Conservation (phyloP, 2,329 filamentous ascomycete genomes). For the Rutstroemia sp. region DNA sequence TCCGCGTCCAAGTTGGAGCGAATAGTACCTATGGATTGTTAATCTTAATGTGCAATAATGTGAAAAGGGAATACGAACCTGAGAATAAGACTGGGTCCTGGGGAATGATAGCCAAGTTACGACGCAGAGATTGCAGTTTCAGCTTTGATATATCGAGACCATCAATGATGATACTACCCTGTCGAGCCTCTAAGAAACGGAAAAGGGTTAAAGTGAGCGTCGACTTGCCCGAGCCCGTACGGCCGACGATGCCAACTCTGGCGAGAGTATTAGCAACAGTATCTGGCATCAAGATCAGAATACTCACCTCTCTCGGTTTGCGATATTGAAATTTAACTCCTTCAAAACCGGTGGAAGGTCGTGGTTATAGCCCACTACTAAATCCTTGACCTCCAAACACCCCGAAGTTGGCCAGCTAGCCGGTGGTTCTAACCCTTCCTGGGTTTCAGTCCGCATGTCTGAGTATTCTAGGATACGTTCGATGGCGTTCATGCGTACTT, state of each 20-base stretch:
- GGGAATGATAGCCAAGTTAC: conserved; percentile 71
- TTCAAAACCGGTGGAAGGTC: conserved; percentile 66
- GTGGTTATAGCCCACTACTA: conserved; percentile 64
- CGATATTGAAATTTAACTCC: conserved; percentile 60
- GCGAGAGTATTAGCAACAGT: no score
- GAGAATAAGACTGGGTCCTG: conserved; percentile 79
- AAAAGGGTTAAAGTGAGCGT: conserved; percentile 69
- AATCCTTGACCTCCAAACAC: conserved; percentile 60
- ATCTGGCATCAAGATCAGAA: no score
- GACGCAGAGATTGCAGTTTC: conserved; percentile 61
- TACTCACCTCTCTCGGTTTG: conserved; percentile 47
- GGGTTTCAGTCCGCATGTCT: conserved; percentile 58
- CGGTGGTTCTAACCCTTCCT: conserved; percentile 53
- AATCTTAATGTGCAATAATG: no score
- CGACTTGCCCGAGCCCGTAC: conserved; percentile 73
- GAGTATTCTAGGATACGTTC: conserved; percentile 73
- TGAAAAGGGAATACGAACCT: conserved; percentile 26
- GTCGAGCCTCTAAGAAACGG: conserved; percentile 64
- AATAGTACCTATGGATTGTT: conserved; percentile 45
- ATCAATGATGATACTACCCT: conserved; percentile 63
- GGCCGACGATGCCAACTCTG: conserved; percentile 64
- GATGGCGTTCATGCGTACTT: conserved; percentile 69
- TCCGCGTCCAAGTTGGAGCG: conserved; percentile 74
- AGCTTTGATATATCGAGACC: conserved; percentile 69
- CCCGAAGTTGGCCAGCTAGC: conserved; percentile 72